Evolutionary conservation across 23 red algal species (phyloP), one percentile per base, ranked within the genome.

Genomic region (Chondrus crispus): DNA sequence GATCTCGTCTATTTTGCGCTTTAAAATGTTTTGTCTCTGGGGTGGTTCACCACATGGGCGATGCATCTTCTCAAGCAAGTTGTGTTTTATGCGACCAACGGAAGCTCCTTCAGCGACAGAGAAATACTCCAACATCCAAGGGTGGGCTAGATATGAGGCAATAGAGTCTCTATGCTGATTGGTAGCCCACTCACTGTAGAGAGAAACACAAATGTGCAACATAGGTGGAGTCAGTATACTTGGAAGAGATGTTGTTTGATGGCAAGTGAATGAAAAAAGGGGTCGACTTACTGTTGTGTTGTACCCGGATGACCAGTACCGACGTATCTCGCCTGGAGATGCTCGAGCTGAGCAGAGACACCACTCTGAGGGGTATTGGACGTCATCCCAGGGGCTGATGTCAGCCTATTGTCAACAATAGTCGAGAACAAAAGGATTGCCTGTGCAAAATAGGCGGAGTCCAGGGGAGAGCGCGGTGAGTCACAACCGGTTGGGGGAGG

Each of bases 111-210:
- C 88, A 2, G 87, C 94, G 48, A 88, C 28, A 16, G 94, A 87
- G 40, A 96, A 92, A 50, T 92, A 96, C 46, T 84, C 48, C 19
- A 96, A 28, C 80, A 96, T 68, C 4, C 68, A 88, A 19, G 47
- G 66, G 38, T 81, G 79, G 42, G 80, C 94, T 28, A 96, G 47
- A 26, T 96, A 96, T 2, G 87, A 77, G 19, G 88, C 89, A 40
- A 96, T 96, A 18, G 85, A 90, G 43, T 96, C 94, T 9, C 94
- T 64, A 55, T 91, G 88, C 58, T 92, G 88, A 76, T 92, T 89
- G 4, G 78, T 84, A 19, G 81, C 85, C 94, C 94, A 96, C 48
- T 96, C 94, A 52, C 88, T 91, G 33, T 29, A 84, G n/a, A 40
- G 9, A 52, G 22, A 32, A 12, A 13, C 19, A 84, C 35, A 40